Conservation (phyloP, 176 grass and related monocot genomes). For the Bromus sterilis region DNA sequence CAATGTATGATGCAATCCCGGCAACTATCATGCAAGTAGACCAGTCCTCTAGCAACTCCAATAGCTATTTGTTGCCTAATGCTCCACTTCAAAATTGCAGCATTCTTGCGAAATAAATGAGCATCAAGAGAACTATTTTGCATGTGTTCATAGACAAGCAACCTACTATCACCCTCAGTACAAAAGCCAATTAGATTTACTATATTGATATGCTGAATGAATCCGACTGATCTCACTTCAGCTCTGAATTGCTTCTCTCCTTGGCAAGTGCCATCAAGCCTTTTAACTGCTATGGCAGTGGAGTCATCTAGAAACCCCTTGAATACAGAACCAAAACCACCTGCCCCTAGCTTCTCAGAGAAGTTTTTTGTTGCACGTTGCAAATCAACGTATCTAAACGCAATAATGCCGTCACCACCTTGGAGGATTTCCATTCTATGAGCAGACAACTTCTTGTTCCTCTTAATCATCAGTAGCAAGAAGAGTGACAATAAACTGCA, state of each 20-base stretch:
- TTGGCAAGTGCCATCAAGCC: conserved; percentile 33
- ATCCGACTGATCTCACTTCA: conserved; percentile 29
- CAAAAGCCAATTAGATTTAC: conserved; percentile 56
- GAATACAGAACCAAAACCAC: conserved; percentile 63
- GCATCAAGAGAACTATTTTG: conserved; percentile 40
- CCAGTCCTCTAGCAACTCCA: background rate
- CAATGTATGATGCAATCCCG: conserved; percentile 4
- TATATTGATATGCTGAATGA: conserved; percentile 61
- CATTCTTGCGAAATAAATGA: conserved; percentile 26
- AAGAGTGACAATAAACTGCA: background rate
- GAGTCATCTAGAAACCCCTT: conserved; percentile 43
- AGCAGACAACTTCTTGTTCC: background rate
- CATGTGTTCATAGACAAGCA: conserved; percentile 68
- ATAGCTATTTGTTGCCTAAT: conserved; percentile 26
- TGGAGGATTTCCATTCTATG: background rate
- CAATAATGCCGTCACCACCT: background rate
- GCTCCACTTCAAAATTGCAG: conserved; percentile 20
- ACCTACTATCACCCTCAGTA: conserved; percentile 19
- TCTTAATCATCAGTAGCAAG: conserved; percentile 6
- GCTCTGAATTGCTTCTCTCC: conserved; percentile 67
- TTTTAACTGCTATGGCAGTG: conserved; percentile 52
- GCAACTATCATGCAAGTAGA: conserved; percentile 12
- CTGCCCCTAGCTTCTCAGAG: conserved; percentile 44
- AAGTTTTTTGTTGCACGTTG: conserved; percentile 48
- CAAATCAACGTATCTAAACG: conserved; percentile 40